Conservation (phyloP, 305 asterid species). For the Fraxinus nigra region DNA sequence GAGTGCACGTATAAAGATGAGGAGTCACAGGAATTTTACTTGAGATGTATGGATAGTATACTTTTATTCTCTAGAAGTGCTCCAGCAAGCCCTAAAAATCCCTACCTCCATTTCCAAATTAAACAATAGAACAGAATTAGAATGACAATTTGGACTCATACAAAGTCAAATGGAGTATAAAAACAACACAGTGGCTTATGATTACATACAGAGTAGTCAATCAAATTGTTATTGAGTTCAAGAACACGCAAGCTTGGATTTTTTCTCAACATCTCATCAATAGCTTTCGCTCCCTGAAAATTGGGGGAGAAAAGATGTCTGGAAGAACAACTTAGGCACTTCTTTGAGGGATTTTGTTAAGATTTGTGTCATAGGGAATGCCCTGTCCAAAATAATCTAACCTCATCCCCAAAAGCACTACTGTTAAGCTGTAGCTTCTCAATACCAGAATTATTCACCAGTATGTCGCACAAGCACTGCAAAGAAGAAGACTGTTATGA, state of each 20-base stretch:
- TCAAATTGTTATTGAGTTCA: constrained; percentile 83
- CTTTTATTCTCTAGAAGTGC: constrained; percentile 81
- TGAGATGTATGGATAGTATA: constrained; percentile 67
- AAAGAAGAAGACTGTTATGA: constrained; percentile 19
- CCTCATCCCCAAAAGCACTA: constrained; percentile 86
- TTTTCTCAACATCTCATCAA: constrained; percentile 89
- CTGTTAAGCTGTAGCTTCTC: constrained; percentile 86
- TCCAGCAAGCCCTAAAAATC: constrained; percentile 94
- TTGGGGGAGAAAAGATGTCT: background rate
- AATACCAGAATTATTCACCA: constrained; percentile 71
- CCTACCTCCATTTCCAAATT: constrained; percentile 89
- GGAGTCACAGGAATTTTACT: constrained; percentile 45
- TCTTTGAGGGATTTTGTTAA: background rate
- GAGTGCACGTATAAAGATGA: constrained; percentile 15
- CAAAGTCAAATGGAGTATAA: constrained; percentile 11
- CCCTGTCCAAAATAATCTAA: constrained; percentile 34
- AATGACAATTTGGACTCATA: constrained; percentile 9
- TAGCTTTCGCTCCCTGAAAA: constrained; percentile 90
- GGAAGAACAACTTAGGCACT: constrained; percentile 13
- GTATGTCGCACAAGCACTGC: constrained; percentile 68
- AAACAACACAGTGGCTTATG: constrained; percentile 16
- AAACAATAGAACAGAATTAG: constrained; percentile 41
- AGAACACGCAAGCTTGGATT: constrained; percentile 79
- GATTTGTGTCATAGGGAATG: background rate
- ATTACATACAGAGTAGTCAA: constrained; percentile 89